Conservation (phyloP, 768 basidiomycete genomes). For the Sporobolomyces roseus region DNA sequence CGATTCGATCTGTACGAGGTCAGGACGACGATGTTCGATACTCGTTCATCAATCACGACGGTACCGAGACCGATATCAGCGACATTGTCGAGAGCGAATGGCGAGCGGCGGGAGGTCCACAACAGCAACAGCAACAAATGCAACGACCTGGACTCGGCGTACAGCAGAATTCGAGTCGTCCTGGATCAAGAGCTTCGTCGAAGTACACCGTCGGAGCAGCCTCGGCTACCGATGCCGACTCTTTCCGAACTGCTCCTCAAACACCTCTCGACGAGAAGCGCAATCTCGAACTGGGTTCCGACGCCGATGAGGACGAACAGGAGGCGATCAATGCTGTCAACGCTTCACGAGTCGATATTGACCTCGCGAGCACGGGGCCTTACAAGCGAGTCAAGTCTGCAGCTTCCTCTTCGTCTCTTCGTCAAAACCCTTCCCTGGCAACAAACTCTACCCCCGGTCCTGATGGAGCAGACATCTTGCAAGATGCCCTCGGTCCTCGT, state of each 20-base stretch:
- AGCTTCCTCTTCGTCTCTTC: not conserved
- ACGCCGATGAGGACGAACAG: constrained; percentile 39
- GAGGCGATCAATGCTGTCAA: constrained; percentile 33
- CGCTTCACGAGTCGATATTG: constrained; percentile 31
- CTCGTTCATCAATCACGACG: constrained; percentile 85
- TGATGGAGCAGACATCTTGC: constrained; percentile 46
- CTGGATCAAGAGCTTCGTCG: constrained; percentile 7
- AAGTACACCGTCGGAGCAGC: constrained; percentile 18
- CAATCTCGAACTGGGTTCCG: not conserved
- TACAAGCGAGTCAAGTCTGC: constrained; percentile 9
- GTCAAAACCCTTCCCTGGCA: not conserved
- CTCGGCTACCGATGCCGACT: constrained; percentile 36
- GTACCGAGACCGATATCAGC: constrained; percentile 87
- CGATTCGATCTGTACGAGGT: constrained; percentile 76
- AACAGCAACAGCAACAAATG: constrained; percentile 4
- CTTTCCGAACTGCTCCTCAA: constrained; percentile 48
- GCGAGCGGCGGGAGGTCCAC: constrained; percentile 42
- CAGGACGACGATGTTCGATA: constrained; percentile 64
- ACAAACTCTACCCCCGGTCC: not conserved
- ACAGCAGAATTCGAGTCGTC: not conserved
- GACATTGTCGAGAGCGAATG: constrained; percentile 88
- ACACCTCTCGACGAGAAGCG: constrained; percentile 35
- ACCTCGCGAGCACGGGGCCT: constrained; percentile 4
- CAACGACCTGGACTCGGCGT: constrained; percentile 16
- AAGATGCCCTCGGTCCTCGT: constrained; percentile 45